Evolutionary conservation across 176 grass and related monocot genomes (phyloP).

Genomic region (Carex myosuroides): DNA sequence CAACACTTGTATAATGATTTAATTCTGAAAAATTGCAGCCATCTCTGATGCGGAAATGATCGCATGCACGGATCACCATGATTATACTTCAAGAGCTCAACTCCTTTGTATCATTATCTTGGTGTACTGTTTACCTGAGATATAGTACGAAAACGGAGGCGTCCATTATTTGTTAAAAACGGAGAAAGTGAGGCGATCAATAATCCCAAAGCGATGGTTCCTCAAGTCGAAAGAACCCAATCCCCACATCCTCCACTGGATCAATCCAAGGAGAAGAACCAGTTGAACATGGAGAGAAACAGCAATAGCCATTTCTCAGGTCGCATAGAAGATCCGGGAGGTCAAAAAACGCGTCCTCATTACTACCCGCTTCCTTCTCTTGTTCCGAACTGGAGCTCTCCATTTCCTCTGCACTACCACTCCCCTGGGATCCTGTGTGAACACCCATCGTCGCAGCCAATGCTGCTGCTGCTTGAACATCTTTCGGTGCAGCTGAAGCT

Average conservation of each 20-base stretch:
- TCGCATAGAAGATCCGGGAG: slow-evolving; percentile 85
- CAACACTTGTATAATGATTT: not conserved
- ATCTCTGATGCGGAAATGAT: not conserved
- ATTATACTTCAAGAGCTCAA: not conserved
- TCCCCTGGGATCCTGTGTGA: not conserved
- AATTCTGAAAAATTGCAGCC: not conserved
- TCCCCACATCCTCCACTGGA: slow-evolving; percentile 27
- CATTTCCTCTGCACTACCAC: slow-evolving; percentile 41
- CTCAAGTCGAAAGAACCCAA: slow-evolving; percentile 53
- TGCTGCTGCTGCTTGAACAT: slow-evolving; percentile 69
- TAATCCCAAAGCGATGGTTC: slow-evolving; percentile 78
- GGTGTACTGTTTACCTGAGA: not conserved
- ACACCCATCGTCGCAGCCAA: slow-evolving; percentile 38
- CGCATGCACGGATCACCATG: not conserved
- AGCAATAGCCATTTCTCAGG: slow-evolving; percentile 48
- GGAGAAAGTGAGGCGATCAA: slow-evolving; percentile 19
- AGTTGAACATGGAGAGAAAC: slow-evolving; percentile 24
- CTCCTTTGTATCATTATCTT: not conserved
- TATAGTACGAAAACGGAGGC: not conserved
- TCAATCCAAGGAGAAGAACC: slow-evolving; percentile 36
- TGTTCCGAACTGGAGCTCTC: slow-evolving; percentile 46
- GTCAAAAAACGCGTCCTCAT: slow-evolving; percentile 68
- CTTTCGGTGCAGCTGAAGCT: slow-evolving; percentile 56
- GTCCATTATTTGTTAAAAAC: slow-evolving; percentile 12
- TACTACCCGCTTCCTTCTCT: not conserved